Conservation (phyloP, 1,284 basidiomycete genomes). For the Sanghuangporus sanghuang region DNA sequence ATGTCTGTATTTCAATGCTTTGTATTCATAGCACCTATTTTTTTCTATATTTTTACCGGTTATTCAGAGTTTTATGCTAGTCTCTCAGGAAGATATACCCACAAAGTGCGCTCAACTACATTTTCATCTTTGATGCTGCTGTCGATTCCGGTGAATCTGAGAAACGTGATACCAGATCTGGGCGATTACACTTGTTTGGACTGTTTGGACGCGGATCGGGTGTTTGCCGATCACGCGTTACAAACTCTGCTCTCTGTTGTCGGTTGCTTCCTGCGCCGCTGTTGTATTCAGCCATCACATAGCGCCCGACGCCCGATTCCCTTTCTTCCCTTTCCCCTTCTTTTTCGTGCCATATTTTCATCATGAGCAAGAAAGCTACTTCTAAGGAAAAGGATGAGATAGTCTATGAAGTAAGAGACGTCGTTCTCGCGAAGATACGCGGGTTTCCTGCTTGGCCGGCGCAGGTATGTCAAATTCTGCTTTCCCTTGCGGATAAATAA, state of each 20-base stretch:
- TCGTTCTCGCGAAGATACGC: constrained; percentile 89
- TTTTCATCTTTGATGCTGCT: too few relatives aligned
- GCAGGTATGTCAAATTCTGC: constrained; percentile 51
- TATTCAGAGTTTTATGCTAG: too few relatives aligned
- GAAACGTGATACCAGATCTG: neutral
- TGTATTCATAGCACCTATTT: too few relatives aligned
- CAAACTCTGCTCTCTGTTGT: constrained; percentile 3
- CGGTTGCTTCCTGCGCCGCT: constrained; percentile 1
- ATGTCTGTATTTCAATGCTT: too few relatives aligned
- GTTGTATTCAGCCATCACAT: neutral
- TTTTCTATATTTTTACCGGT: too few relatives aligned
- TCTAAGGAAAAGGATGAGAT: constrained; percentile 31
- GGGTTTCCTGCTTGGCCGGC: constrained; percentile 94
- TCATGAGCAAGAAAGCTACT: constrained; percentile 42
- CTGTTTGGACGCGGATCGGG: constrained; percentile 11
- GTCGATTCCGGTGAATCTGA: neutral
- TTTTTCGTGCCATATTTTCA: constrained; percentile 46
- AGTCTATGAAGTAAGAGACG: constrained; percentile 61
- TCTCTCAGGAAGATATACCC: too few relatives aligned
- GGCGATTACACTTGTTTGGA: constrained; percentile 1
- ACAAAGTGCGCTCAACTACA: too few relatives aligned
- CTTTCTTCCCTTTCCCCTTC: constrained; percentile 8
- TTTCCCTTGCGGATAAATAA: constrained; percentile 1
- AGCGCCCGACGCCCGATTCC: neutral
- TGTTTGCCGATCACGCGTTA: neutral